Evolutionary conservation across 2,329 filamentous ascomycete species (phyloP).

Genomic region (Fusarium zealandicum): DNA sequence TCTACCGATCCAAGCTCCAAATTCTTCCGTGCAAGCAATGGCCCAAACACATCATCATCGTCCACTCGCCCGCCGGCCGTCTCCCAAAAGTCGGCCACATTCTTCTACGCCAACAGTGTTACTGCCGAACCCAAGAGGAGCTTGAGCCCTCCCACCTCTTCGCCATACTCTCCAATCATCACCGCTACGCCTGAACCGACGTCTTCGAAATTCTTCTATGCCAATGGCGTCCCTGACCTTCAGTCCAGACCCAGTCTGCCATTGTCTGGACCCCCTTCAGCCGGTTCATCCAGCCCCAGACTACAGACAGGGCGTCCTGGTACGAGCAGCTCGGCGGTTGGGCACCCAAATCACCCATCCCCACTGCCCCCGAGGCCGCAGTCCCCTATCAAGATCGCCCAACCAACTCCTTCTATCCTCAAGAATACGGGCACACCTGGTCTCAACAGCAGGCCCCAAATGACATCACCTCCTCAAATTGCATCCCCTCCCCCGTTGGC

Average conservation of each 20-base stretch:
- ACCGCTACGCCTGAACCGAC: conserved; percentile 48
- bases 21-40: conserved; percentile 94
- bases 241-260: conserved; percentile 46
- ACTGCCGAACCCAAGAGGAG: conserved; percentile 50
- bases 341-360: conserved; percentile 22
- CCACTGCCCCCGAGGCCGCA: conserved; percentile 51
- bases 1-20: conserved; percentile 55
- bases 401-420: conserved; percentile 33
- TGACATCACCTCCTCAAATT: conserved; percentile 47
- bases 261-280: conserved; percentile 53
- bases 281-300: conserved; percentile 55
- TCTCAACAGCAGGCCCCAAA: conserved; percentile 41
- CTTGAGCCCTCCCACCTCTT: conserved; percentile 41
- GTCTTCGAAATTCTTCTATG: conserved; percentile 77
- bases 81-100: conserved; percentile 58
- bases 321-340: conserved; percentile 41
- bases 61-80: conserved; percentile 47
- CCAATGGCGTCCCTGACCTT: conserved; percentile 66
- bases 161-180: conserved; percentile 46
- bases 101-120: conserved; percentile 64
- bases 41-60: conserved; percentile 56
- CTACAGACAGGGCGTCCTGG: conserved; percentile 51
- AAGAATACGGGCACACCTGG: conserved; percentile 27
- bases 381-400: conserved; percentile 58
- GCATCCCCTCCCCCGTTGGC: conserved; percentile 50